Evolutionary conservation across 2,329 filamentous ascomycete genomes (phyloP), one percentile per base, ranked within the genome.

Genomic region (Penicillium sp.): DNA sequence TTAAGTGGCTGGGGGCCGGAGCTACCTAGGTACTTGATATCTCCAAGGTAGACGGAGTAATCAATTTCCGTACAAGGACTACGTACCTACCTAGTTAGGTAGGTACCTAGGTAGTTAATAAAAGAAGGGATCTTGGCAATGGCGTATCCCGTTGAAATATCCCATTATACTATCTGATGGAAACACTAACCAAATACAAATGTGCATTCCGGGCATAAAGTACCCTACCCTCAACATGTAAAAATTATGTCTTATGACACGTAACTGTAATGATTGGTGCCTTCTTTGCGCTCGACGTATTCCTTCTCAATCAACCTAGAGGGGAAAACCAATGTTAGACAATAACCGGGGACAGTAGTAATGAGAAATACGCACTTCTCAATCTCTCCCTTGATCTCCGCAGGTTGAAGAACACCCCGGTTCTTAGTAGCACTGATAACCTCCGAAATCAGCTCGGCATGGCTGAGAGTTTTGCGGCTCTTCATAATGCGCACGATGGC

Each of bases 401-500:
- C 81, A 39, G 92, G 84, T 69, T 96, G 92, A 57, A 99, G 80
- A 18, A 90, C 90, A 14, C 94, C 95, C 53, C 94, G 82, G 63
- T 84, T 90, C 79, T 88, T 90, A 2, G 93, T 99, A 69, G 93
- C 86, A 66, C 88, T 89, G 69, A 99, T 97, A 18, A 96, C 92
- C 78, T 97, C 92, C 3, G 89, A 87, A 20, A 97, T 89, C 26
- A 99, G 78, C 72, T 96, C 89, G n/a, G 85, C 81, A 71, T 97
- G 93, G 5, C 84, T 85, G 75, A 97, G 92, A 9, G 78, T 84
- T 83, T 97, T 97, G 62, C 91, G 83, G 62, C 87, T 89, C 85
- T 99, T 99, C 89, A 99, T 92, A 69, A 99, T 96, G 18, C 94
- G 81, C 59, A 99, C 94, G 69, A 99, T 95, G 1, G 94, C 93